Percentiles rank a stretch among this genome's conserved stretches.
Conservation (phyloP, 257 asterid species). For the Petunia axillaris region DNA sequence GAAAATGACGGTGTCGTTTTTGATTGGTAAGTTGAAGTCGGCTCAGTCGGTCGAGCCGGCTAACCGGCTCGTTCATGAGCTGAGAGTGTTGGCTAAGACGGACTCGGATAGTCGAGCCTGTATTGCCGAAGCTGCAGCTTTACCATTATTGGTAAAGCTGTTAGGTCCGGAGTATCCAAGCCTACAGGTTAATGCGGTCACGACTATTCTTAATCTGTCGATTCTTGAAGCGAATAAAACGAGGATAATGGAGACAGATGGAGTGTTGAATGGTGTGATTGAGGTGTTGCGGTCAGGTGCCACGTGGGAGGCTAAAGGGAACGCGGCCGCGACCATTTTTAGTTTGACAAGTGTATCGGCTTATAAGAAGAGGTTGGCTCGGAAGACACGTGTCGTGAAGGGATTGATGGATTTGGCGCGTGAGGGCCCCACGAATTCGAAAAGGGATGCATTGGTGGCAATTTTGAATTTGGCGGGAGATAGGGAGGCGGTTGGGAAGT, state of each 20-base stretch:
- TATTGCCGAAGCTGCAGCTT: constrained; percentile 81
- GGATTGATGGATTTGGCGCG: constrained; percentile 68
- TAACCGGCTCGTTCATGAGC: constrained; percentile 78
- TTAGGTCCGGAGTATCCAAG: constrained; percentile 66
- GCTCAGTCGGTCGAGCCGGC: constrained; percentile 51
- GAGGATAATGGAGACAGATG: constrained; percentile 79
- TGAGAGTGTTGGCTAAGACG: constrained; percentile 72
- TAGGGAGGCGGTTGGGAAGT: constrained; percentile 65
- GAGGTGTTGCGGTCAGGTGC: constrained; percentile 81
- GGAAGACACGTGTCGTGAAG: constrained; percentile 61
- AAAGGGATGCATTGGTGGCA: constrained; percentile 82
- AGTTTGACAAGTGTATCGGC: constrained; percentile 69
- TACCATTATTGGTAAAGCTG: constrained; percentile 61
- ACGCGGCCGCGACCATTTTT: constrained; percentile 85
- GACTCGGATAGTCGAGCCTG: constrained; percentile 77
- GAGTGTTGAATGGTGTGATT: constrained; percentile 64
- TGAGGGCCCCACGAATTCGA: constrained; percentile 59
- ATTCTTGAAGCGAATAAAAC: constrained; percentile 77
- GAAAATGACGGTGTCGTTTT: constrained; percentile 74
- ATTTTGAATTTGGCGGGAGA: constrained; percentile 77
- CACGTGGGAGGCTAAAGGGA: constrained; percentile 92
- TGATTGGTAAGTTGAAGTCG: constrained; percentile 59
- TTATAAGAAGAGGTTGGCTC: constrained; percentile 58
- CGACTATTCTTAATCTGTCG: constrained; percentile 80
- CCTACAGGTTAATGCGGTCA: constrained; percentile 79